phyloP scores from a whole-genome alignment of 495 filamentous ascomycete species.

The Xylaria curta region DNA sequence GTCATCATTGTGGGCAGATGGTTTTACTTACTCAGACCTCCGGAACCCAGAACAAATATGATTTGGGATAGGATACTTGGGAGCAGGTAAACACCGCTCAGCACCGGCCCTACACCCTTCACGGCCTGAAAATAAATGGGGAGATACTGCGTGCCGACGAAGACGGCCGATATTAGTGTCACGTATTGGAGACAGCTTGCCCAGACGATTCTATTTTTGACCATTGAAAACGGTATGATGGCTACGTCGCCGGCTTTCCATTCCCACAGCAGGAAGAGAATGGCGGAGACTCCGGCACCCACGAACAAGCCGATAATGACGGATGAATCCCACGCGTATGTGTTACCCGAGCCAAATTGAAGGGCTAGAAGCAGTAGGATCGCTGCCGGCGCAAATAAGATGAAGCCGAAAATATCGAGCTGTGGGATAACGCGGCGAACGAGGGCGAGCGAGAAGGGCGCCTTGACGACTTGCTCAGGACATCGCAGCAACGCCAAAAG shows the following conservation, averaged over 20 bases:
- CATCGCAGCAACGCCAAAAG: constrained; percentile 52
- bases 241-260: constrained; percentile 55
- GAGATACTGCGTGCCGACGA: constrained; percentile 51
- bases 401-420: constrained; percentile 59
- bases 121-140: constrained; percentile 75
- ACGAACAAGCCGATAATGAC: constrained; percentile 49
- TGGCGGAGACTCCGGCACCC: constrained; percentile 51
- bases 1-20: constrained; percentile 33
- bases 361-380: constrained; percentile 58
- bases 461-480: constrained; percentile 45
- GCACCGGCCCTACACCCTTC: constrained; percentile 54
- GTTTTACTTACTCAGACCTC: constrained; percentile 49
- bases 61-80: constrained; percentile 60
- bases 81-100: constrained; percentile 60
- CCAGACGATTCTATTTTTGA: constrained; percentile 41
- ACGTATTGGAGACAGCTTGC: constrained; percentile 37
- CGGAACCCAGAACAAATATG: constrained; percentile 54
- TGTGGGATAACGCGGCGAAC: constrained; percentile 36
- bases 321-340: constrained; percentile 54
- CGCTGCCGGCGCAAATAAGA: constrained; percentile 55
- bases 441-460: constrained; percentile 30
- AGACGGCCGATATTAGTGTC: constrained; percentile 35
- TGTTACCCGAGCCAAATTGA: constrained; percentile 57
- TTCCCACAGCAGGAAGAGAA: constrained; percentile 56
- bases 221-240: constrained; percentile 44